These are phyloP conservation scores for Pleodorina starrii DNA, from an alignment of 139 green algal genomes.

Conservation along the genomic window DNA sequence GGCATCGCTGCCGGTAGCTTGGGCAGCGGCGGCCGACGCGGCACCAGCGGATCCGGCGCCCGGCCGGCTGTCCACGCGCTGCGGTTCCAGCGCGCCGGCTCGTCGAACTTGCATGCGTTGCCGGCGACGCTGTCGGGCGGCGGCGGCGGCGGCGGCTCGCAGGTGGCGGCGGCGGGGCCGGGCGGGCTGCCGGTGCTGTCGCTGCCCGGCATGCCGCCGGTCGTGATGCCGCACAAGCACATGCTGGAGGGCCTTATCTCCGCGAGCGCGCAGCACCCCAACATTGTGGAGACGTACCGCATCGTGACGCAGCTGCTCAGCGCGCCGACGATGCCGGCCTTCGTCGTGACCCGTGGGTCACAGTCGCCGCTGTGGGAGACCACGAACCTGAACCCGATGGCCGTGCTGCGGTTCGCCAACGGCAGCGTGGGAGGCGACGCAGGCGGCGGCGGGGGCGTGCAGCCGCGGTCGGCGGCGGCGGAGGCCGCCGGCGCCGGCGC, in stretches of 20 bases:
- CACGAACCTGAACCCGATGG: neutral
- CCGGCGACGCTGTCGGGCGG: neutral
- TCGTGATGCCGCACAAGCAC: conserved; percentile 41
- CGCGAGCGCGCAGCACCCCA: conserved; percentile 31
- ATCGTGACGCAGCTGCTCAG: conserved; percentile 45
- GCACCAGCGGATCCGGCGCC: neutral
- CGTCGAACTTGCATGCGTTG: conserved; percentile 24
- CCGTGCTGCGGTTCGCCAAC: neutral
- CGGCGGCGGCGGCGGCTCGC: neutral
- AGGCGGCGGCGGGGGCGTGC: neutral
- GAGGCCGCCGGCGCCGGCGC: neutral
- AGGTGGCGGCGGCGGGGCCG: neutral
- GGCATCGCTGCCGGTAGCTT: neutral
- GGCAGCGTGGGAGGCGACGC: neutral
- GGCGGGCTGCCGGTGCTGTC: neutral
- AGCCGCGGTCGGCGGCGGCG: neutral
- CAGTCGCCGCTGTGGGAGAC: conserved; percentile 45
- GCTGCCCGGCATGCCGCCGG: conserved; percentile 18
- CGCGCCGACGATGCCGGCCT: conserved; percentile 1
- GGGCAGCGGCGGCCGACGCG: too few species aligned
- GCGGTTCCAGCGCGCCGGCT: conserved; percentile 41
- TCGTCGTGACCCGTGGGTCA: conserved; percentile 40
- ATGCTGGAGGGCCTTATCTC: conserved; percentile 52
- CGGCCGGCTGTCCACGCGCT: conserved; percentile 11
- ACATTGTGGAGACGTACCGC: conserved; percentile 54